phyloP scores from a whole-genome alignment of 2,329 filamentous ascomycete genomes.

The Verticillium dahliae region DNA sequence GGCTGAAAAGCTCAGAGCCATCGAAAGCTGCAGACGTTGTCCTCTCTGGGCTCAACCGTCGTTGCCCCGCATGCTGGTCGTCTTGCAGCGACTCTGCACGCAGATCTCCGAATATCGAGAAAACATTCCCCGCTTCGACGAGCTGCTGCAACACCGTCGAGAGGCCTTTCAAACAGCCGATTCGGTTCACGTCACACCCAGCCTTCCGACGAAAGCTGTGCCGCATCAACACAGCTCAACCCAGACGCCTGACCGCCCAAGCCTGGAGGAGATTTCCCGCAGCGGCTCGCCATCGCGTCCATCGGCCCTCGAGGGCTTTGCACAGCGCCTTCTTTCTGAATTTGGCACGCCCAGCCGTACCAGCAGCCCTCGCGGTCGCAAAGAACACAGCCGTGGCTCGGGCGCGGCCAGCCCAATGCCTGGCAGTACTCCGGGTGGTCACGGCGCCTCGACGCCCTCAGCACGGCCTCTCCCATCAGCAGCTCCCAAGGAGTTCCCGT shows the following conservation, averaged over 20 bases:
- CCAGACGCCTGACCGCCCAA: conserved; percentile 33
- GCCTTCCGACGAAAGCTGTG: conserved; percentile 14
- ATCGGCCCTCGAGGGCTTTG: conserved; percentile 53
- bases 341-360: conserved; percentile 46
- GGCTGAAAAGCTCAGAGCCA: conserved; percentile 35
- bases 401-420: conserved; percentile 24
- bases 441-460: conserved; percentile 23
- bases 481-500: conserved; percentile 35
- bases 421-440: conserved; percentile 13
- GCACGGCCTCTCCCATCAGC: conserved; percentile 25
- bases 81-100: conserved; percentile 54
- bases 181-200: conserved; percentile 31
- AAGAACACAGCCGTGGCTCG: conserved; percentile 30
- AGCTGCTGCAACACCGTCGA: conserved; percentile 59
- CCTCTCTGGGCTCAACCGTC: conserved; percentile 46
- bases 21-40: conserved; percentile 44
- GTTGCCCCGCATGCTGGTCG: conserved; percentile 46
- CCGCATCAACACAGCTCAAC: conserved; percentile 17
- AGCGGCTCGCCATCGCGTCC: conserved; percentile 45
- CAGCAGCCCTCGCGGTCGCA: conserved; percentile 42
- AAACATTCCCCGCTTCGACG: conserved; percentile 65
- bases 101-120: conserved; percentile 57
- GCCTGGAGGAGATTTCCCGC: conserved; percentile 35
- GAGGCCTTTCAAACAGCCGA: conserved; percentile 59
- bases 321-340: conserved; percentile 56